Base-by-base conservation (phyloP, 495 filamentous ascomycete genomes). In the Cercophora newfieldiana region DNA sequence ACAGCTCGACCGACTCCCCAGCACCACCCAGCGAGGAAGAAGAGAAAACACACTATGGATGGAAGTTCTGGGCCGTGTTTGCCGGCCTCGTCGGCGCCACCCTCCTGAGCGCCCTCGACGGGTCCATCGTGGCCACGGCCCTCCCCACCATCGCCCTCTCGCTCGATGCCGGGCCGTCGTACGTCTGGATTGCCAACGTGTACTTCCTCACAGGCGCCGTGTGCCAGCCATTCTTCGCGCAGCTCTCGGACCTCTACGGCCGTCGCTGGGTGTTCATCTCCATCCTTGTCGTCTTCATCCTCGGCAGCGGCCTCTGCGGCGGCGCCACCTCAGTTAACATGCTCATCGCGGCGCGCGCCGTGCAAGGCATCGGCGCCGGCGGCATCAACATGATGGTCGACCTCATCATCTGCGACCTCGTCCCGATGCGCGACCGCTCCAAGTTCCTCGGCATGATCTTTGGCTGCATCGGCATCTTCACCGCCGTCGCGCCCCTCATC, bases 301-400 rank as follows among this genome's bases (percentile, higher is more conserved):
- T 81, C n/a, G 84, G 83, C 8, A 79, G 81, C 24, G 77, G 80
- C 7, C 72, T 85, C 18, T 64, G 69, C 29, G 79, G 80, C 0
- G 70, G 72, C 25, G 75, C 80, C 0, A 64, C 63, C 0, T 69
- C 37, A 29, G 74, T 70, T 18, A 66, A 61, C 1, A 91, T 91
- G 86, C 83, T 96, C 64, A 84, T 96, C 53, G 84, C 83, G 0
- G 92, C 89, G n/a, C 80, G 92, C 69, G 87, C 87, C 0, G 79
- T 97, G 33, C 92, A 97, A 72, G 93, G 93, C 62, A 77, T 89
- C 29, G 93, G 91, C 21, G 88, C 89, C 31, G 92, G 92, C 59
- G 92, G 92, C 1, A 82, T 94, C 59, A 82, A 93, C 26, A 86
- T 90, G 19, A 75, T 94, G 65, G 86, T 90, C 30, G 92, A 95